phyloP scores from a whole-genome alignment of 768 basidiomycete genomes.

The Amanita molliuscula region DNA sequence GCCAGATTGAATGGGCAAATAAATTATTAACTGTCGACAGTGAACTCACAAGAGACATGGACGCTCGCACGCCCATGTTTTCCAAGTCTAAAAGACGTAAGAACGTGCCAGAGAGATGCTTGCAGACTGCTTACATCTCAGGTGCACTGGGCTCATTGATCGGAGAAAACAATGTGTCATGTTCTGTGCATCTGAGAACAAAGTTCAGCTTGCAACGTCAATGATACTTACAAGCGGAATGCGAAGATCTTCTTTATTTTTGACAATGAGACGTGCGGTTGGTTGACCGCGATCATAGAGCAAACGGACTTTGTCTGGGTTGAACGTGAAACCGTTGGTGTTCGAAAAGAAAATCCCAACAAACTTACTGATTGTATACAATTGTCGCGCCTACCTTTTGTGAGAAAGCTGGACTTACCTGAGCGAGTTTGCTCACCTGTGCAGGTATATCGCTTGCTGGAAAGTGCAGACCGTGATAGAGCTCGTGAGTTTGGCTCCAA shows the following conservation, averaged over 20 bases:
- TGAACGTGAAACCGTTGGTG: background rate
- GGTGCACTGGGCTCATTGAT: constrained; percentile 83
- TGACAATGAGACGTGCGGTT: constrained; percentile 65
- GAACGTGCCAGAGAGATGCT: background rate
- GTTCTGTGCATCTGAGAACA: constrained; percentile 30
- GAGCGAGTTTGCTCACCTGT: constrained; percentile 30
- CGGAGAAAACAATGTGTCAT: constrained; percentile 80
- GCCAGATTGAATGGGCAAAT: constrained; percentile 1
- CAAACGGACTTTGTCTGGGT: constrained; percentile 61
- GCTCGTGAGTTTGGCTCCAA: constrained; percentile 61
- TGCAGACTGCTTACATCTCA: constrained; percentile 46
- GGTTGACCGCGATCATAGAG: constrained; percentile 65
- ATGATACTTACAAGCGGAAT: constrained; percentile 42
- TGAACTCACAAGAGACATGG: constrained; percentile 68
- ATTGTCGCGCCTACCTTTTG: constrained; percentile 41
- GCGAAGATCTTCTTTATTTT: constrained; percentile 52
- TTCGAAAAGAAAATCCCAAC: background rate
- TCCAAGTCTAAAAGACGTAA: constrained; percentile 40
- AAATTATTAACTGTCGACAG: background rate
- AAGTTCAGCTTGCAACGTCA: background rate
- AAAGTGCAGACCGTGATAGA: constrained; percentile 66
- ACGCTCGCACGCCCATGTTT: constrained; percentile 77
- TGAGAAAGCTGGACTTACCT: background rate
- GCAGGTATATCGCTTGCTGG: constrained; percentile 62
- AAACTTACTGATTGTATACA: constrained; percentile 56